phyloP scores from a whole-genome alignment of 2,329 filamentous ascomycete species.

The Scedosporium apiospermum region DNA sequence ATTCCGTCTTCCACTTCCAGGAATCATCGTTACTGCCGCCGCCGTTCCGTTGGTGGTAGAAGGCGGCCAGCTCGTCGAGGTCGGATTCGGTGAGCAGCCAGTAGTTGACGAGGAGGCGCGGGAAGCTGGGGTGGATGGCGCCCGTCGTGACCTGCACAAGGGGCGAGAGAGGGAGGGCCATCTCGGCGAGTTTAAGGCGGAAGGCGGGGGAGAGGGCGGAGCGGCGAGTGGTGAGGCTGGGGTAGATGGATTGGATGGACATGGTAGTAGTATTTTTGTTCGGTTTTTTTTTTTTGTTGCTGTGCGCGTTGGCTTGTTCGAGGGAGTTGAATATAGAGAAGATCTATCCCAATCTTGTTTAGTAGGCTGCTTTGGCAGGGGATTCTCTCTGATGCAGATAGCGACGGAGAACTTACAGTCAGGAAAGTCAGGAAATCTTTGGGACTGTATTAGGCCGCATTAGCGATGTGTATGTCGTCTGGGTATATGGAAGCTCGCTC shows the following conservation, averaged over 20 bases:
- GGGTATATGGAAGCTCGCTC: too few species aligned
- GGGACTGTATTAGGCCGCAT: too few species aligned
- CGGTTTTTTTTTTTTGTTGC: neutral
- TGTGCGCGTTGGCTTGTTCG: too few species aligned
- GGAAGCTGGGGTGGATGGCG: constrained; percentile 55
- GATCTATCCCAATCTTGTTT: neutral
- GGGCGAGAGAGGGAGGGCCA: constrained; percentile 56
- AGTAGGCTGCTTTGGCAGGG: too few species aligned
- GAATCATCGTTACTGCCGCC: constrained; percentile 16
- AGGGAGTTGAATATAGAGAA: neutral
- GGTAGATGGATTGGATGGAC: constrained; percentile 10
- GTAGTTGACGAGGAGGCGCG: constrained; percentile 57
- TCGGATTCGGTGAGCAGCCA: constrained; percentile 64
- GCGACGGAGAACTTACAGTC: too few species aligned
- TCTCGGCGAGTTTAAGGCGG: constrained; percentile 51
- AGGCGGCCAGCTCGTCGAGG: constrained; percentile 59
- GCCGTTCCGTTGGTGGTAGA: constrained; percentile 62
- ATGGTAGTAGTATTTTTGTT: constrained; percentile 3
- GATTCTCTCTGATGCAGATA: too few species aligned
- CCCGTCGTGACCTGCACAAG: constrained; percentile 56
- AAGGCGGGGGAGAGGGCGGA: constrained; percentile 41
- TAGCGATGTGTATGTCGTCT: too few species aligned
- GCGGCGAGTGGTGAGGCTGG: constrained; percentile 24
- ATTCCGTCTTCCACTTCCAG: constrained; percentile 38
- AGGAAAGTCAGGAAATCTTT: too few species aligned